Evolutionary conservation across 345 rosid species (phyloP).

Genomic region (Melaleuca alternifolia): DNA sequence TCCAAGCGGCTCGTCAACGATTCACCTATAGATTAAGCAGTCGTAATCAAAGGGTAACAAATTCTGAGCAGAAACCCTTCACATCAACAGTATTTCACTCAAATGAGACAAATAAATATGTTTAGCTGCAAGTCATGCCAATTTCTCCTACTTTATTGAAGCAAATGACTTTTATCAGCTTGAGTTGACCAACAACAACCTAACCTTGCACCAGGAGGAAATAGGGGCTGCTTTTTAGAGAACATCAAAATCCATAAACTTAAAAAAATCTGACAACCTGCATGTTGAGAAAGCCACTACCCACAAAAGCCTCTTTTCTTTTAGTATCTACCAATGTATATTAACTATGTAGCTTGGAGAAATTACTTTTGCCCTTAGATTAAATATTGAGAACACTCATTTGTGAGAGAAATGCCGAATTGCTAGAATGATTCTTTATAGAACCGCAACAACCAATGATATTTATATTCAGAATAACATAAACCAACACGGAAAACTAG

Average conservation of each 20-base stretch:
- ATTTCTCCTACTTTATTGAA: background rate
- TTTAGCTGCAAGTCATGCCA: background rate
- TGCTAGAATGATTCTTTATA: background rate
- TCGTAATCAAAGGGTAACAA: background rate
- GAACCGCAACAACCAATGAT: background rate
- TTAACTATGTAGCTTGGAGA: background rate
- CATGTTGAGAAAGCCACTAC: background rate
- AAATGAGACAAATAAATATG: background rate
- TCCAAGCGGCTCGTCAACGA: slow-evolving; percentile 43
- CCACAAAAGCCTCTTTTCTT: background rate
- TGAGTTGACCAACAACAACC: background rate
- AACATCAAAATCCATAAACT: background rate
- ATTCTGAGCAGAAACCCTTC: background rate
- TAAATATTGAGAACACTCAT: background rate
- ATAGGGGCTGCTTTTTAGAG: background rate
- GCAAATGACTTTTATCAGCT: background rate
- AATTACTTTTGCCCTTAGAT: background rate
- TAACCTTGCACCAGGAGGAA: background rate
- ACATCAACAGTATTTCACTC: background rate
- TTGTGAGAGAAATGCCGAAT: background rate
- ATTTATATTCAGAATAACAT: background rate
- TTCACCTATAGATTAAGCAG: slow-evolving; percentile 20
- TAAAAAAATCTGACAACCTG: background rate
- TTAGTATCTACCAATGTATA: background rate
- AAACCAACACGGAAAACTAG: background rate